Percentiles rank a stretch among this genome's conserved stretches.
phyloP scores from a whole-genome alignment of 441 rosid genomes.

The Kokia cookei region DNA sequence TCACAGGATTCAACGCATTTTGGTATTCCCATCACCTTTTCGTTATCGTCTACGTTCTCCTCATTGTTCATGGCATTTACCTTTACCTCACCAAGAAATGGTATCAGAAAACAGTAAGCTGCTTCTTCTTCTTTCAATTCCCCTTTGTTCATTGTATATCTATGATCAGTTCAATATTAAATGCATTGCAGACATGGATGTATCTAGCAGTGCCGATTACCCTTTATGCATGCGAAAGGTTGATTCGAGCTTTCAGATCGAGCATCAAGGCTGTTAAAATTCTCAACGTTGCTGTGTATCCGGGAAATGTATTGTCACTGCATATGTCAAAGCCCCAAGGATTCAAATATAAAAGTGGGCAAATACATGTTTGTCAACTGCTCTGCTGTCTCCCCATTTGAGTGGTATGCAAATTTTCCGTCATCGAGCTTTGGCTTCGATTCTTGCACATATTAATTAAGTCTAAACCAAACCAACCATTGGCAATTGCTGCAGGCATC shows the following conservation, averaged over 20 bases:
- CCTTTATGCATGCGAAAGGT: slow-evolving; percentile 65
- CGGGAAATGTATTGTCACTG: slow-evolving; percentile 79
- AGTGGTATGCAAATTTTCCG: slow-evolving; percentile 43
- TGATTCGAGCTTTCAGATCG: slow-evolving; percentile 68
- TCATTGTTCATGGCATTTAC: slow-evolving; percentile 63
- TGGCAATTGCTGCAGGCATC: slow-evolving; percentile 44
- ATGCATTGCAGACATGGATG: slow-evolving; percentile 77
- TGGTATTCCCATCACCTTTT: slow-evolving; percentile 94
- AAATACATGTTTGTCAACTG: slow-evolving; percentile 92
- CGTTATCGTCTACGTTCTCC: slow-evolving; percentile 69
- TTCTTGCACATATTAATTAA: neutral
- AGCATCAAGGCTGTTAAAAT: slow-evolving; percentile 74
- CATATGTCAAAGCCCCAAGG: slow-evolving; percentile 93
- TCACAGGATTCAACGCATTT: slow-evolving; percentile 89
- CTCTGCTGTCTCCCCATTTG: slow-evolving; percentile 81
- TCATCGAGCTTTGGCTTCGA: neutral
- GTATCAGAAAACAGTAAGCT: slow-evolving; percentile 72
- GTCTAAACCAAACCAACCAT: neutral
- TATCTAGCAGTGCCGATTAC: slow-evolving; percentile 69
- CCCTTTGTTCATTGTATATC: neutral
- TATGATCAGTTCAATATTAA: neutral
- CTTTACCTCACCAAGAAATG: slow-evolving; percentile 68
- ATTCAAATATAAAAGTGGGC: slow-evolving; percentile 90
- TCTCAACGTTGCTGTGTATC: slow-evolving; percentile 82
- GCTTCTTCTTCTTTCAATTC: neutral